A percentile compares a stretch with the other conserved stretches of the same genome.
These are phyloP conservation scores for Aleurites moluccanus DNA, from an alignment of 441 rosid genomes.

Conservation along the genomic window DNA sequence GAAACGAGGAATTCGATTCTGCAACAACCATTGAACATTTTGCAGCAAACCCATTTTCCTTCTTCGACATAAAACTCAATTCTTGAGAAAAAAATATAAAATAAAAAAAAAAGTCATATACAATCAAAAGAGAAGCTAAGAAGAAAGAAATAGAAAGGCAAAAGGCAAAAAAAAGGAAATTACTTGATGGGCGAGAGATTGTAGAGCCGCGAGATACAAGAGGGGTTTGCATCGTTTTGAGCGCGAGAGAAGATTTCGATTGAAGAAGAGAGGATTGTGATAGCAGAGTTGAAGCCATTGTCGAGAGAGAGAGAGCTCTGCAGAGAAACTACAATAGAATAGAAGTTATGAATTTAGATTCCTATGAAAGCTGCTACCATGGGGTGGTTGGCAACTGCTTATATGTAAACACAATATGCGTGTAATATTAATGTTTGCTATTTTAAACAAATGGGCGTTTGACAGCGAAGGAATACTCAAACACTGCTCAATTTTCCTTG, in stretches of 20 bases:
- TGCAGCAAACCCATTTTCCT: slow-evolving; percentile 35
- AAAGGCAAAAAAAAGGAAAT: not conserved
- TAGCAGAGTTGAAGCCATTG: slow-evolving; percentile 23
- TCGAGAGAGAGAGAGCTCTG: not conserved
- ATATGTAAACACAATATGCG: too few species aligned
- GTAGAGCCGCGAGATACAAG: slow-evolving; percentile 14
- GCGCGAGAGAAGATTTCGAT: slow-evolving; percentile 30
- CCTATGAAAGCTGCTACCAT: not conserved
- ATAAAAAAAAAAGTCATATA: not conserved
- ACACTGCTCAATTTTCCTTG: too few species aligned
- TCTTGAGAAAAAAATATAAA: slow-evolving; percentile 31
- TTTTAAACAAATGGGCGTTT: too few species aligned
- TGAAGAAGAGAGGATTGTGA: slow-evolving; percentile 27
- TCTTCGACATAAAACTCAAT: slow-evolving; percentile 35
- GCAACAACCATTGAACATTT: slow-evolving; percentile 41
- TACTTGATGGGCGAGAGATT: slow-evolving; percentile 37
- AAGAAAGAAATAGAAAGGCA: slow-evolving; percentile 10
- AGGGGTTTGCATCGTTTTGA: slow-evolving; percentile 22
- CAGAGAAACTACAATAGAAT: not conserved
- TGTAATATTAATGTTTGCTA: too few species aligned
- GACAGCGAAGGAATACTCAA: too few species aligned
- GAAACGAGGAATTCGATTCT: slow-evolving; percentile 35
- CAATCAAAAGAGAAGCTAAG: not conserved
- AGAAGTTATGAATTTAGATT: not conserved
- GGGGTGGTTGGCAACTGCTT: not conserved